Evolutionary conservation across 257 asterid species (phyloP).

Genomic region (Solanum tarijense): DNA sequence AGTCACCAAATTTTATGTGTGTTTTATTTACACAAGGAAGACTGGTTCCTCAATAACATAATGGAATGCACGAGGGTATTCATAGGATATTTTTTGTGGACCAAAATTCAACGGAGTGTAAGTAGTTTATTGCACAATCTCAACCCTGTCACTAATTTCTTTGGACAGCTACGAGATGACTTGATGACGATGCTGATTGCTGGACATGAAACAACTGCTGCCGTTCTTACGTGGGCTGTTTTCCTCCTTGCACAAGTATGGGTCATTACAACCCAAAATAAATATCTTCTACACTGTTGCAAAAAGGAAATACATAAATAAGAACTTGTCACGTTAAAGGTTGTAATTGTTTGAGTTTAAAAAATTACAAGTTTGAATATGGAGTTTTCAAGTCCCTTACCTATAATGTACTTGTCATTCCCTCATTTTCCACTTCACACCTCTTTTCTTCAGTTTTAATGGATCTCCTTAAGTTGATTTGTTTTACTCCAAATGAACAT

Average conservation of each 20-base stretch:
- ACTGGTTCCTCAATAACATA: background rate
- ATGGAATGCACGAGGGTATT: background rate
- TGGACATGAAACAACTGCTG: conserved; percentile 98
- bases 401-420: background rate
- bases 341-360: background rate
- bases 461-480: background rate
- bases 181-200: conserved; percentile 98
- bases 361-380: background rate
- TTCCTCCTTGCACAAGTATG: conserved; percentile 88
- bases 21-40: background rate
- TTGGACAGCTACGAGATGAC: conserved; percentile 82
- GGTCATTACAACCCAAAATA: background rate
- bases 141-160: background rate
- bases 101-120: background rate
- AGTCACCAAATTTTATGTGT: background rate
- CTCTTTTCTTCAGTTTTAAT: background rate
- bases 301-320: background rate
- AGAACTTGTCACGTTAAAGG: background rate
- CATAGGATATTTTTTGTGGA: background rate
- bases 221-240: conserved; percentile 95
- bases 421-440: background rate
- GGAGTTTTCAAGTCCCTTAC: background rate
- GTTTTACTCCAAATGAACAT: background rate
- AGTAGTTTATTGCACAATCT: background rate
- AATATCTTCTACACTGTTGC: background rate